Conservation (phyloP, 2,329 filamentous ascomycete genomes). For the Arthrinium puccinioides region DNA sequence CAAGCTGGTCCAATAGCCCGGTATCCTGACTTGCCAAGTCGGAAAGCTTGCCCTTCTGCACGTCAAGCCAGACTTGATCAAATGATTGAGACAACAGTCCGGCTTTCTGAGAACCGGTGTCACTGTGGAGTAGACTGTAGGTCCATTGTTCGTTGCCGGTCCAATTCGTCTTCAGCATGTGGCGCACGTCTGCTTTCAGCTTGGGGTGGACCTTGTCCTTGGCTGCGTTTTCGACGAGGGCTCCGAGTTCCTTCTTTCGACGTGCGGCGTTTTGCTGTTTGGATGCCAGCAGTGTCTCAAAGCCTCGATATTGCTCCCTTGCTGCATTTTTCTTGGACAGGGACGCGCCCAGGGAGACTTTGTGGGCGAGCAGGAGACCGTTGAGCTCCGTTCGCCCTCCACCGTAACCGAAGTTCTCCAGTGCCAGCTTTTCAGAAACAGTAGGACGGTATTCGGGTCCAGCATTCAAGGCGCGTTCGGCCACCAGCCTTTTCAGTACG, state of each 20-base stretch:
- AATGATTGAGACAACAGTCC: constrained; percentile 61
- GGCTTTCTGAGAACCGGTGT: constrained; percentile 48
- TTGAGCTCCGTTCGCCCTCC: constrained; percentile 49
- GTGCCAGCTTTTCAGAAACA: constrained; percentile 46
- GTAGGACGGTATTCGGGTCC: constrained; percentile 32
- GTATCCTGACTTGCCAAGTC: constrained; percentile 45
- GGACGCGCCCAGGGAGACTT: constrained; percentile 52
- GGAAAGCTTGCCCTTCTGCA: constrained; percentile 50
- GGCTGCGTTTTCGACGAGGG: constrained; percentile 13
- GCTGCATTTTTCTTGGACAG: constrained; percentile 54
- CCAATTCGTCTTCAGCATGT: constrained; percentile 66
- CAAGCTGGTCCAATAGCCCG: constrained; percentile 63
- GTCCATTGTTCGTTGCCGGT: constrained; percentile 70
- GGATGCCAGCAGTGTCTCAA: constrained; percentile 54
- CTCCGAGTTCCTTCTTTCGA: constrained; percentile 40
- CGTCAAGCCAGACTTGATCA: constrained; percentile 62
- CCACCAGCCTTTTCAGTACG: constrained; percentile 65
- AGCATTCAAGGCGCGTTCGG: constrained; percentile 30
- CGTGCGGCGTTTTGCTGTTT: constrained; percentile 54
- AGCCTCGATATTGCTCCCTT: constrained; percentile 51
- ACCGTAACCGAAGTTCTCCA: constrained; percentile 51
- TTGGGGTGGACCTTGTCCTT: constrained; percentile 31
- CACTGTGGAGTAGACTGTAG: constrained; percentile 61
- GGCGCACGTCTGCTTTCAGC: constrained; percentile 44
- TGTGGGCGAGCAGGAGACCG: constrained; percentile 67